These are phyloP conservation scores for Fusarium newnesense DNA, from an alignment of 2,329 filamentous ascomycete genomes.

Conservation along the genomic window DNA sequence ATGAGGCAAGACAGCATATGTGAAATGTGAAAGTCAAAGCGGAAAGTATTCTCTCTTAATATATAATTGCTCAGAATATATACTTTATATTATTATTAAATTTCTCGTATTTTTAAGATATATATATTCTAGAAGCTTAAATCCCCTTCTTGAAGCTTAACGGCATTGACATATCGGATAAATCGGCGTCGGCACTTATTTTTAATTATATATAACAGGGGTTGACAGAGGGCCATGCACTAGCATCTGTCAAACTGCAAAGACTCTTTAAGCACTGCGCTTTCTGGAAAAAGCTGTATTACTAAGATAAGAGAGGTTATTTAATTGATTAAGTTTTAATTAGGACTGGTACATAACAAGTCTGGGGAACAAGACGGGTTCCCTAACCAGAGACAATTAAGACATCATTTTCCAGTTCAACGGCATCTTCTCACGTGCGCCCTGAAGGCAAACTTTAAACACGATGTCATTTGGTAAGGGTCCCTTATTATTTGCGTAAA, in stretches of 20 bases:
- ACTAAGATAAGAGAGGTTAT: too few relatives aligned
- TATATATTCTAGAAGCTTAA: background rate
- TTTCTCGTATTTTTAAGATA: background rate
- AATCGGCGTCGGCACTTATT: background rate
- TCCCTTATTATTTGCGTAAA: background rate
- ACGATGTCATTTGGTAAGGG: background rate
- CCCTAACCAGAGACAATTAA: too few relatives aligned
- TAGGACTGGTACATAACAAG: too few relatives aligned
- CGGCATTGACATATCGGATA: background rate
- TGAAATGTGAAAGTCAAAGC: fast-evolving
- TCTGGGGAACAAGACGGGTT: too few relatives aligned
- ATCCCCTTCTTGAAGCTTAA: background rate
- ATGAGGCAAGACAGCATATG: fast-evolving
- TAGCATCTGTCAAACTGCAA: background rate
- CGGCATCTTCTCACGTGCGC: background rate
- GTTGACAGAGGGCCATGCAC: background rate
- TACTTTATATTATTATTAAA: background rate
- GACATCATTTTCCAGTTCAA: too few relatives aligned
- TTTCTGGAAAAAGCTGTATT: too few relatives aligned
- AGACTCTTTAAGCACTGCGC: too few relatives aligned
- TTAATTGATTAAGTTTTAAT: too few relatives aligned
- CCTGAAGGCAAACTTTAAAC: background rate
- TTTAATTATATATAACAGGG: background rate
- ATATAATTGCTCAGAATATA: background rate
- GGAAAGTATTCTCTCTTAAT: background rate